Evolutionary conservation across 768 basidiomycete species (phyloP).

Genomic region (Trametes maxima): DNA sequence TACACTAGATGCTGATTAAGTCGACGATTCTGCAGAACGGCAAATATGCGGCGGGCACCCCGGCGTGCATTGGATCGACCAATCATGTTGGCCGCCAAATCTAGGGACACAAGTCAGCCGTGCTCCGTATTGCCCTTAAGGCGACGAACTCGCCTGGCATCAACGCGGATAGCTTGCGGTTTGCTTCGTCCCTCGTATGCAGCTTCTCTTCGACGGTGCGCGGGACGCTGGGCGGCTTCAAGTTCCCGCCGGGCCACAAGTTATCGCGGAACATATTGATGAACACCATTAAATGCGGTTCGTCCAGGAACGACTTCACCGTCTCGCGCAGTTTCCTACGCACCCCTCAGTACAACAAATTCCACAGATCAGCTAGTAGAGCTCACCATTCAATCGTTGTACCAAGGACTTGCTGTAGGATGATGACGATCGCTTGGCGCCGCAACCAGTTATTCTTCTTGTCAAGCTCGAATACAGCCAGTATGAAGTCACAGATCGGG

Average conservation of each 20-base stretch:
- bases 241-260: constrained; percentile 85
- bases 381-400: constrained; percentile 92
- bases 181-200: constrained; percentile 82
- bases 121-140: neutral
- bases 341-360: neutral
- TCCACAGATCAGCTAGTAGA: neutral
- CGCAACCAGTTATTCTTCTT: constrained; percentile 97
- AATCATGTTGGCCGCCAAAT: constrained; percentile 96
- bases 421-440: constrained; percentile 93
- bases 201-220: constrained; percentile 82
- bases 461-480: constrained; percentile 93
- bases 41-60: constrained; percentile 90
- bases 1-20: constrained; percentile 93
- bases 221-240: constrained; percentile 59
- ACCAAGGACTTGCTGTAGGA: constrained; percentile 93
- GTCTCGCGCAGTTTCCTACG: constrained; percentile 86
- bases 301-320: constrained; percentile 62
- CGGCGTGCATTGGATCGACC: constrained; percentile 94
- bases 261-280: constrained; percentile 69
- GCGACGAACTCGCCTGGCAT: constrained; percentile 70
- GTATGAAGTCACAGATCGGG: constrained; percentile 91
- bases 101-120: constrained; percentile 33
- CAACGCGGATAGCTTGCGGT: constrained; percentile 84
- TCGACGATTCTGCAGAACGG: constrained; percentile 91
- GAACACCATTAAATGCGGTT: constrained; percentile 68